Evolutionary conservation across 2,329 filamentous ascomycete genomes (phyloP).

Genomic region (Thelonectria rubi): DNA sequence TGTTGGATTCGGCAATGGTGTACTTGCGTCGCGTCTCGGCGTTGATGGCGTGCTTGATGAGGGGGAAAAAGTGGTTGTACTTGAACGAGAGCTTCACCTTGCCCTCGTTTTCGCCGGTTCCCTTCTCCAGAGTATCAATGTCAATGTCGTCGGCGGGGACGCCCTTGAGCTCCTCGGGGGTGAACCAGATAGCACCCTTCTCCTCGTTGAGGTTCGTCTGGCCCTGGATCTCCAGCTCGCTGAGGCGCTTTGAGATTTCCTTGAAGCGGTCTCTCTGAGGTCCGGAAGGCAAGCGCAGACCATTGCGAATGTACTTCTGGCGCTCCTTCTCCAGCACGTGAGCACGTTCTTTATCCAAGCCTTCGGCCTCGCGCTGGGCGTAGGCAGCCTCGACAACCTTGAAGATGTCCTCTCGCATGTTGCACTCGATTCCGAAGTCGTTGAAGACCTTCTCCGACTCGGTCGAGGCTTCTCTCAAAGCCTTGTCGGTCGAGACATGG

Average conservation of each 20-base stretch:
- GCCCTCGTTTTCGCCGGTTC: slow-evolving; percentile 75
- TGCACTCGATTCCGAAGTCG: slow-evolving; percentile 79
- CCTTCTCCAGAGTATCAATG: slow-evolving; percentile 72
- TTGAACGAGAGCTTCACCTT: slow-evolving; percentile 83
- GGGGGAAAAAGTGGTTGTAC: slow-evolving; percentile 82
- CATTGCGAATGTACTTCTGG: slow-evolving; percentile 80
- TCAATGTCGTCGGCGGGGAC: slow-evolving; percentile 76
- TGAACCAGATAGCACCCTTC: slow-evolving; percentile 83
- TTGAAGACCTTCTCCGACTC: slow-evolving; percentile 80
- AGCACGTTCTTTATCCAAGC: slow-evolving; percentile 73
- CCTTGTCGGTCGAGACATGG: slow-evolving; percentile 74
- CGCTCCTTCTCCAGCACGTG: slow-evolving; percentile 81
- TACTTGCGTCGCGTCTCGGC: slow-evolving; percentile 74
- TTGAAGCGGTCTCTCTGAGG: slow-evolving; percentile 81
- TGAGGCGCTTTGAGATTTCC: slow-evolving; percentile 83
- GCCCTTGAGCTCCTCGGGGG: slow-evolving; percentile 75
- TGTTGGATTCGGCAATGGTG: slow-evolving; percentile 82
- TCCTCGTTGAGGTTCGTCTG: slow-evolving; percentile 86
- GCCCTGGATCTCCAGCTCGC: slow-evolving; percentile 77
- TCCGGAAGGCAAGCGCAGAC: slow-evolving; percentile 75
- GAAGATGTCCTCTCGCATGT: slow-evolving; percentile 86
- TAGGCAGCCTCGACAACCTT: slow-evolving; percentile 68
- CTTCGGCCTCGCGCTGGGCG: slow-evolving; percentile 59
- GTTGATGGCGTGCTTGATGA: slow-evolving; percentile 79
- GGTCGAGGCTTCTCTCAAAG: slow-evolving; percentile 77